phyloP scores from a whole-genome alignment of 495 filamentous ascomycete species.

The Neurospora sp. region DNA sequence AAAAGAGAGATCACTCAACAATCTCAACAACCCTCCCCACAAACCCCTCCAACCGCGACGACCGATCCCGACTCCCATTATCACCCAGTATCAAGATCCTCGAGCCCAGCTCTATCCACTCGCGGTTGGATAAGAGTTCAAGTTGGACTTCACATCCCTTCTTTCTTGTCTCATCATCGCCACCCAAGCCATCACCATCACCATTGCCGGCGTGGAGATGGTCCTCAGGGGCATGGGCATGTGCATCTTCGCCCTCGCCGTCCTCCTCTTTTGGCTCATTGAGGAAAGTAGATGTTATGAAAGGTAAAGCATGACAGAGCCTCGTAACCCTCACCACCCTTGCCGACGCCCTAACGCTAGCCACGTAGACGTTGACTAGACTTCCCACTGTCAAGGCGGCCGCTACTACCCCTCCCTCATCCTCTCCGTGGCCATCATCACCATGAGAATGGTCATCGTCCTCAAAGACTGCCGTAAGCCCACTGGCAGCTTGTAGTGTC shows the following conservation, averaged over 20 bases:
- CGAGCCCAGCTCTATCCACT: slow-evolving; percentile 78
- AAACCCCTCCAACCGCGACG: slow-evolving; percentile 51
- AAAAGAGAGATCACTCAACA: slow-evolving; percentile 26
- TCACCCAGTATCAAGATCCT: slow-evolving; percentile 57
- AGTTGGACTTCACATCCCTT: slow-evolving; percentile 58
- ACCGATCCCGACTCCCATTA: slow-evolving; percentile 46
- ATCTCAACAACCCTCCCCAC: slow-evolving; percentile 53
- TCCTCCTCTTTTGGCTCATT: background rate
- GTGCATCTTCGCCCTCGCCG: slow-evolving; percentile 17
- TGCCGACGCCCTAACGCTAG: slow-evolving; percentile 74
- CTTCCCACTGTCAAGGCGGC: slow-evolving; percentile 33
- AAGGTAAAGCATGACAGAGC: background rate
- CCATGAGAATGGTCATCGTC: slow-evolving; percentile 15
- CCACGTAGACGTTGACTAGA: slow-evolving; percentile 73
- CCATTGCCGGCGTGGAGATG: slow-evolving; percentile 7
- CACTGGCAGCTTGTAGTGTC: slow-evolving; percentile 45
- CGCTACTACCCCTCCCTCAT: slow-evolving; percentile 8
- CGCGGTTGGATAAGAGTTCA: slow-evolving; percentile 61
- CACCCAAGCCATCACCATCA: background rate
- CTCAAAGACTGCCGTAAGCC: slow-evolving; percentile 43
- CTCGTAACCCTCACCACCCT: slow-evolving; percentile 42
- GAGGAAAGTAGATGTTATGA: background rate
- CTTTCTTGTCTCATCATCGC: slow-evolving; percentile 19
- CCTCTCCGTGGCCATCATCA: too few species aligned
- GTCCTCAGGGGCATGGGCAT: slow-evolving; percentile 6